These are phyloP conservation scores for Litsea cubeba DNA, from an alignment of 164 flowering plant genomes.

Conservation along the genomic window DNA sequence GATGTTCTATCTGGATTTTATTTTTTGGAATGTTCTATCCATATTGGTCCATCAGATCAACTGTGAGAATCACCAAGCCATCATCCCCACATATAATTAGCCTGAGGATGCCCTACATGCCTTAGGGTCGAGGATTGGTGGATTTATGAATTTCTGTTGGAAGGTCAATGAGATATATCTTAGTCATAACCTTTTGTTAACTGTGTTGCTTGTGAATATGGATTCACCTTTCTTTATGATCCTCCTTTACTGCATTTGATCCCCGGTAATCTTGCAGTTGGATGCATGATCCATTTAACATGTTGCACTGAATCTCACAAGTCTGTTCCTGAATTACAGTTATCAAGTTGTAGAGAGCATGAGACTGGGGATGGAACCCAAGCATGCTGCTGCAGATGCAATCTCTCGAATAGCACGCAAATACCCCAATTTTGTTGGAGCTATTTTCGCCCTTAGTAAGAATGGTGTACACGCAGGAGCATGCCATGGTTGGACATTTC, in stretches of 20 bases:
- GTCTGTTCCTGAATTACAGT: constrained; percentile 30
- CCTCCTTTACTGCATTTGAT: neutral
- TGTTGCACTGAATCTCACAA: neutral
- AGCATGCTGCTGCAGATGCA: constrained; percentile 79
- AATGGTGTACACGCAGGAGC: constrained; percentile 84
- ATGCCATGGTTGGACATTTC: constrained; percentile 95
- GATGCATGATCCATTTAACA: neutral
- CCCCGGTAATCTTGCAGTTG: neutral
- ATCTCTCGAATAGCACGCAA: constrained; percentile 71
- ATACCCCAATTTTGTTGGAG: constrained; percentile 86
- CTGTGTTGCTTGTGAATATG: neutral
- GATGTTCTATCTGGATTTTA: no score
- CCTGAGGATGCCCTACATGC: no score
- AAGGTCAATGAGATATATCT: no score
- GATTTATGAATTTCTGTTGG: no score
- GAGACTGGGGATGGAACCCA: constrained; percentile 86
- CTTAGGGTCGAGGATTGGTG: no score
- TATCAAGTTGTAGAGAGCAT: constrained; percentile 96
- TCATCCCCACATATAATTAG: no score
- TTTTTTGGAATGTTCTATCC: no score
- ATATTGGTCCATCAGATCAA: no score
- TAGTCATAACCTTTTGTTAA: no score
- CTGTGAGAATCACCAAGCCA: no score
- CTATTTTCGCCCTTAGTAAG: constrained; percentile 68
- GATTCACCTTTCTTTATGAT: neutral